A percentile compares a stretch with the other conserved stretches of the same genome.
phyloP scores from a whole-genome alignment of 2,329 filamentous ascomycete species.

The Stachybotrys chartarum region DNA sequence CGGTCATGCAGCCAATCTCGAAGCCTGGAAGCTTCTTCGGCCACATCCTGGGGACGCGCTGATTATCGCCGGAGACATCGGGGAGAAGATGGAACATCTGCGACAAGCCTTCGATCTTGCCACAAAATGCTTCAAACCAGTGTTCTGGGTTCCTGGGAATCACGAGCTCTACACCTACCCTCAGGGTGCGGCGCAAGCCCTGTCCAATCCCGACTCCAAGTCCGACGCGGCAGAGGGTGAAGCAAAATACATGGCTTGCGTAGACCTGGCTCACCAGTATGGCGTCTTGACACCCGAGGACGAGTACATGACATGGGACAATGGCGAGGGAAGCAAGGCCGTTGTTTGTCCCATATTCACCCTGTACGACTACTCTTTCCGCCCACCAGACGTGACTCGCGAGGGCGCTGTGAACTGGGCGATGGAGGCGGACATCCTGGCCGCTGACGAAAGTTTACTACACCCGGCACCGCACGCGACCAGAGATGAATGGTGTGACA shows the following conservation, averaged over 20 bases:
- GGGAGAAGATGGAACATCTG: conserved; percentile 26
- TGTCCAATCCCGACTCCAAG: conserved; percentile 23
- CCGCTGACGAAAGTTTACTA: conserved; percentile 29
- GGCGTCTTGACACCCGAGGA: conserved; percentile 51
- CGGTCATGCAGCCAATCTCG: conserved; percentile 22
- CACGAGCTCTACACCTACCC: conserved; percentile 44
- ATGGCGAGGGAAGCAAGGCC: conserved; percentile 36
- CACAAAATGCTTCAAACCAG: conserved; percentile 22
- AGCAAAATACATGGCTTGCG: conserved; percentile 46
- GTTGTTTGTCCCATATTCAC: conserved; percentile 51
- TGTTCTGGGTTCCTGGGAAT: conserved; percentile 52
- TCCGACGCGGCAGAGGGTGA: conserved; percentile 28
- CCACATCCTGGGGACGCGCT: conserved; percentile 27
- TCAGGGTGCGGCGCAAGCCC: too few relatives aligned
- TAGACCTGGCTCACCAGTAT: conserved; percentile 41
- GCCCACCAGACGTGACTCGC: conserved; percentile 34
- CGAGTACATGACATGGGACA: conserved; percentile 43
- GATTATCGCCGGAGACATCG: conserved; percentile 28
- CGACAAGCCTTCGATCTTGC: conserved; percentile 22
- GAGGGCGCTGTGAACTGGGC: conserved; percentile 35
- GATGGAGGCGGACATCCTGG: conserved; percentile 24
- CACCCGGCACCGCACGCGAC: conserved; percentile 25
- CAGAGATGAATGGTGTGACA: conserved; percentile 25
- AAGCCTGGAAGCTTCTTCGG: conserved; percentile 18
- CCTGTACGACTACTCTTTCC: conserved; percentile 53